Conservation (phyloP, 1,139 yeast genomes). For the Hansenula anomala region DNA sequence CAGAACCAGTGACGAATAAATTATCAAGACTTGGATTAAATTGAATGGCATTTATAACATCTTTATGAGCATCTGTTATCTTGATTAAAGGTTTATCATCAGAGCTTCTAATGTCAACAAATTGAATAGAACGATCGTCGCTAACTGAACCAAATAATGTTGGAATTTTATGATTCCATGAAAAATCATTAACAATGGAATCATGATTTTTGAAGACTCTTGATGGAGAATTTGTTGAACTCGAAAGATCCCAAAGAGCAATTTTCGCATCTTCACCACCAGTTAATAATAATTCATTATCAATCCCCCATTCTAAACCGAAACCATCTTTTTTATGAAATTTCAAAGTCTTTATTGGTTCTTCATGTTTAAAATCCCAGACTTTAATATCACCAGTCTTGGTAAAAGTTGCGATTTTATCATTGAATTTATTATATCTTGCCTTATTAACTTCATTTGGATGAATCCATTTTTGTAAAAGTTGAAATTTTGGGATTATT, state of each 20-base stretch:
- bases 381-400: constrained; percentile 38
- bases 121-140: constrained; percentile 60
- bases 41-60: constrained; percentile 54
- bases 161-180: constrained; percentile 44
- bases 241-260: constrained; percentile 60
- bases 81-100: constrained; percentile 19
- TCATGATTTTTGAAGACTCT: constrained; percentile 41
- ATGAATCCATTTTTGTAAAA: constrained; percentile 39
- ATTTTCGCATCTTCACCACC: constrained; percentile 66
- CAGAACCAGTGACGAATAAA: constrained; percentile 61
- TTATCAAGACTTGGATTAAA: constrained; percentile 50
- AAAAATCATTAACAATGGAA: constrained; percentile 51
- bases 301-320: constrained; percentile 62
- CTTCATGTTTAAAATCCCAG: constrained; percentile 23
- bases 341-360: constrained; percentile 31
- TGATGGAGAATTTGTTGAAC: constrained; percentile 35
- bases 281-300: constrained; percentile 44
- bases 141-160: constrained; percentile 65
- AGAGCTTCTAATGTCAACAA: constrained; percentile 49
- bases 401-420: constrained; percentile 45
- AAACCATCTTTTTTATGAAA: constrained; percentile 66
- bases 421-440: constrained; percentile 33
- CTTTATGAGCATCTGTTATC: constrained; percentile 31
- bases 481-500: constrained; percentile 30
- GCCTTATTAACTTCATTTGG: constrained; percentile 46